Evolutionary conservation across 148 eudicot species (phyloP), one percentile per base, ranked within the genome.

Genomic region (Pharnaceum exiguum): DNA sequence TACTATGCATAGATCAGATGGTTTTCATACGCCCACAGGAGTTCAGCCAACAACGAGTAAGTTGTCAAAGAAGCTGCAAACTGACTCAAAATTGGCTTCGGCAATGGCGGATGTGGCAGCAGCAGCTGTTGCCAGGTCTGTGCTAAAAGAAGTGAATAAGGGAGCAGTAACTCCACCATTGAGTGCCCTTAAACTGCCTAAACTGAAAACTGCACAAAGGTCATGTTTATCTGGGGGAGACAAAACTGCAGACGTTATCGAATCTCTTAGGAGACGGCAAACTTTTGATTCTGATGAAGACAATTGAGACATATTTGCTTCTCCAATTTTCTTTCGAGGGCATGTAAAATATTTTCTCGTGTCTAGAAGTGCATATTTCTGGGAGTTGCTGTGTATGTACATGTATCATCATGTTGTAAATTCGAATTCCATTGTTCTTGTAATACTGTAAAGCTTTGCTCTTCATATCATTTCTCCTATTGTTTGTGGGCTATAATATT

Each of bases 281-380:
- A 70, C 68, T 29, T 93, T 89, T 68, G 86, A 81, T 28, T 93
- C 87, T 44, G 91, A 88, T 69, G 95, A 93, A 12, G 98, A 91
- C 28, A 82, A 68, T 62, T 83, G 70, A 71, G 46, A 56, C 10
- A 35, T 33, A 39, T 4, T 10, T 45, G 23, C n/a, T n/a, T n/a
- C n/a, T n/a, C n/a, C n/a, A n/a, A n/a, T n/a, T n/a, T n/a, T n/a
- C n/a, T n/a, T n/a, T n/a, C n/a, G n/a, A n/a, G n/a, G n/a, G n/a
- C n/a, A n/a, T n/a, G n/a, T n/a, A n/a, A n/a, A n/a, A n/a, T n/a
- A n/a, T n/a, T n/a, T n/a, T n/a, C n/a, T n/a, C n/a, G n/a, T n/a
- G n/a, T n/a, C n/a, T n/a, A n/a, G 38, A 7, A 35, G 7, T 7
- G 38, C 12, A 6, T 35, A 35, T 7, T 35, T 35, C 12, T 6